A percentile compares a stretch with the other conserved stretches of the same genome.
phyloP scores from a whole-genome alignment of 2,329 filamentous ascomycete genomes.

The Arthrobotrys pseudoclavata region DNA sequence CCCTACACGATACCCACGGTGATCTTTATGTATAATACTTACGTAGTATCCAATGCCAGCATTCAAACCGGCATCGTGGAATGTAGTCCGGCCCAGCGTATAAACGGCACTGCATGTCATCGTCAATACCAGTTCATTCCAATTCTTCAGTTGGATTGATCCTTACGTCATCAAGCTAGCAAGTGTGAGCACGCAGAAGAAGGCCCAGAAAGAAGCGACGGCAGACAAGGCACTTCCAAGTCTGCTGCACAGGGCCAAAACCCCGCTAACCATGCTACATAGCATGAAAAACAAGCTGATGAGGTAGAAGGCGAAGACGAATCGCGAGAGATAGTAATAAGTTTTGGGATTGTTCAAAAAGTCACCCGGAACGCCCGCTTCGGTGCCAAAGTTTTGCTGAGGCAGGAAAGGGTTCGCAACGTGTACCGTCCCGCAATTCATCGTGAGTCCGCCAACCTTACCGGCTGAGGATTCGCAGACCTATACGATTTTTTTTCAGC shows the following conservation, averaged over 20 bases:
- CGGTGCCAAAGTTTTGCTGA: slow-evolving; percentile 68
- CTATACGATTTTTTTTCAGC: slow-evolving; percentile 69
- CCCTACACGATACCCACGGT: neutral
- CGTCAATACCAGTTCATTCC: slow-evolving; percentile 20
- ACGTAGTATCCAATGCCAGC: slow-evolving; percentile 73
- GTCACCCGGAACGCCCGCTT: slow-evolving; percentile 70
- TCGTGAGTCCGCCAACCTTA: slow-evolving; percentile 57
- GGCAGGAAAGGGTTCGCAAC: slow-evolving; percentile 65
- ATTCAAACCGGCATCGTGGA: slow-evolving; percentile 71
- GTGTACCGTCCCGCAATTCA: slow-evolving; percentile 57
- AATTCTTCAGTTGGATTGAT: neutral
- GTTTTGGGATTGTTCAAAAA: slow-evolving; percentile 63
- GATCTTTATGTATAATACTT: slow-evolving; percentile 10
- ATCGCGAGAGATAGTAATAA: slow-evolving; percentile 89
- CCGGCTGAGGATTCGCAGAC: slow-evolving; percentile 33
- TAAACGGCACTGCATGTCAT: slow-evolving; percentile 71
- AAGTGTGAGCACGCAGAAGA: slow-evolving; percentile 78
- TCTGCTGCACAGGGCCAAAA: slow-evolving; percentile 79
- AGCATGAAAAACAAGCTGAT: slow-evolving; percentile 84
- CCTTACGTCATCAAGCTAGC: slow-evolving; percentile 82
- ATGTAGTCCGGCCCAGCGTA: slow-evolving; percentile 77
- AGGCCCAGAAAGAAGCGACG: slow-evolving; percentile 72
- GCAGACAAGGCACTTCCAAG: slow-evolving; percentile 78
- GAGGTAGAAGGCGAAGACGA: slow-evolving; percentile 92
- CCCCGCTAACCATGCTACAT: slow-evolving; percentile 75